Evolutionary conservation across 805 yeast species (phyloP), one percentile per base, ranked within the genome.

Genomic region (Saccharomycopsis lassenensis): DNA sequence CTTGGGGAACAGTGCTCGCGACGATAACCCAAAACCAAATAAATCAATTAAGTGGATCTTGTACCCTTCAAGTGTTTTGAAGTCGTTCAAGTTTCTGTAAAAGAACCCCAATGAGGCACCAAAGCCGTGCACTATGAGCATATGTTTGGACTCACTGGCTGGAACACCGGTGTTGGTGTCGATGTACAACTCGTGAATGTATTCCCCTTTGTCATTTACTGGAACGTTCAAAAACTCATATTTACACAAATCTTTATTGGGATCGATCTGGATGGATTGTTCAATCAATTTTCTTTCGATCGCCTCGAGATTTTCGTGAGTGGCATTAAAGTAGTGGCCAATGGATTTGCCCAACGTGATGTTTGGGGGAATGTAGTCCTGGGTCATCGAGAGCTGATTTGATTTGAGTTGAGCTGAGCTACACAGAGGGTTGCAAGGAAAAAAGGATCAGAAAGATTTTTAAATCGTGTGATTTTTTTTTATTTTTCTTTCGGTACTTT

Each of bases 91-190:
- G 52, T 82, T 82, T 43, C 71, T 72, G 48, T 72, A 64, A 48
- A 78, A 83, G 42, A 82, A 70, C 0, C 89, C 94, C 21, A 80
- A 60, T 2, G 86, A 83, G 0, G 94, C 93, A 3, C 91, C 94
- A 49, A 82, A 84, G 1, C 95, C 95, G 53, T 85, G 95, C 4
- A 84, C 61, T 28, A 83, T 54, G 2, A 85, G 85, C 10, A 81
- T 57, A 49, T 76, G 82, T 37, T 55, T 58, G 18, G 49, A 55
- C 8, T 45, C 37, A 14, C 39, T 12, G n/a, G 19, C 36, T 19
- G 19, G 25, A 4, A 45, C 30, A 12, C 25, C 26, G 1, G 23
- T 33, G 19, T 31, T 39, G 51, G 74, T 71, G 31, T 65, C 68
- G 27, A 84, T 67, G 44, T 61, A 69, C 37, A 85, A 72, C 57